A percentile compares a stretch with the other conserved stretches of the same genome.
Conservation (phyloP, 257 asterid species). For the Nicotiana attenuata region DNA sequence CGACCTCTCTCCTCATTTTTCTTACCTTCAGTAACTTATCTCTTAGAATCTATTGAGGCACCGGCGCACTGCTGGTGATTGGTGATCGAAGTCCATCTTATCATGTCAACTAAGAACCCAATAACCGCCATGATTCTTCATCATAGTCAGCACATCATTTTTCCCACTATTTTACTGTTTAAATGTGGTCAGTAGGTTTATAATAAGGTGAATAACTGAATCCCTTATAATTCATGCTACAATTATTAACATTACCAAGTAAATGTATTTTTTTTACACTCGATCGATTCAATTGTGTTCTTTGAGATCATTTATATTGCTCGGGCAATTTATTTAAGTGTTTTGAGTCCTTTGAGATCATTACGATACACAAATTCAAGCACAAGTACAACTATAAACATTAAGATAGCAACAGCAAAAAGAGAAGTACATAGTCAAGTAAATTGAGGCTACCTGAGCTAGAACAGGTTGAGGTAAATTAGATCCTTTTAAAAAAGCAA, state of each 20-base stretch:
- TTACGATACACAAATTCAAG: neutral
- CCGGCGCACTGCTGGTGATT: neutral
- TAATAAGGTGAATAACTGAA: neutral
- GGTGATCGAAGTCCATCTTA: neutral
- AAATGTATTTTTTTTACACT: neutral
- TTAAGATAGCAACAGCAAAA: neutral
- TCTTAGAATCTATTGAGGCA: neutral
- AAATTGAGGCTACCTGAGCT: conserved; percentile 50
- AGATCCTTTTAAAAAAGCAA: conserved; percentile 73
- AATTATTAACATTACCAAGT: neutral
- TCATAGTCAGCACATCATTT: neutral
- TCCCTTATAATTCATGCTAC: neutral
- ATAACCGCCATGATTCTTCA: neutral
- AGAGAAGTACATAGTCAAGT: neutral
- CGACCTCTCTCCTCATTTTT: neutral
- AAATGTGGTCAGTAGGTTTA: neutral
- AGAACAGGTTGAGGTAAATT: conserved; percentile 73
- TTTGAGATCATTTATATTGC: neutral
- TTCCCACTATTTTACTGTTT: neutral
- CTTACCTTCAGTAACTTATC: neutral
- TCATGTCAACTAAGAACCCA: neutral
- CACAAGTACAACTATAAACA: neutral
- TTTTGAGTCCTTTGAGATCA: neutral
- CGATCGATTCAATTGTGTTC: neutral
- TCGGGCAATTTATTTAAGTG: neutral